A percentile compares a stretch with the other conserved stretches of the same genome.
These are phyloP conservation scores for Salix purpurea DNA, from an alignment of 345 rosid species.

Conservation along the genomic window DNA sequence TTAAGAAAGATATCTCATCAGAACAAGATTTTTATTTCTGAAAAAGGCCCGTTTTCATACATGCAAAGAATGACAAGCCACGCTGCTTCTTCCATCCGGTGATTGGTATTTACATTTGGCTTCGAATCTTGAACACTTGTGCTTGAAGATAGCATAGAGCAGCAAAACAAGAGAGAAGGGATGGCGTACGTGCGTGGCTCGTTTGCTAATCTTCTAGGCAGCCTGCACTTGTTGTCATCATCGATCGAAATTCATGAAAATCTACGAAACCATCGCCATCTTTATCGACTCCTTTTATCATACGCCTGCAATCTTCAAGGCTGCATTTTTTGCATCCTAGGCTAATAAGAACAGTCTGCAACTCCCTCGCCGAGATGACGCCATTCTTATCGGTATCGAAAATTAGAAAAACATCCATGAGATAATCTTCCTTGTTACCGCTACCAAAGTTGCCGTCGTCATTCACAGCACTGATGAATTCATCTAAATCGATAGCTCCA, in stretches of 20 bases:
- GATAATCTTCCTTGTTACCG: constrained; percentile 17
- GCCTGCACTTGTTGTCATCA: constrained; percentile 25
- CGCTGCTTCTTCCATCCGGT: not conserved
- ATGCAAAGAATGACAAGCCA: not conserved
- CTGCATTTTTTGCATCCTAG: constrained; percentile 33
- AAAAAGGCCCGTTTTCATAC: not conserved
- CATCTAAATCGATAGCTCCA: constrained; percentile 41
- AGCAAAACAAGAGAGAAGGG: not conserved
- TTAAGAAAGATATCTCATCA: not conserved
- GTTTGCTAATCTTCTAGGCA: not conserved
- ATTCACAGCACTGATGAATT: constrained; percentile 28
- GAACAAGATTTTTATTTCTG: not conserved
- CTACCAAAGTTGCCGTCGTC: not conserved
- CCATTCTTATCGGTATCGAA: constrained; percentile 43
- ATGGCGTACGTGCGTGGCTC: not conserved
- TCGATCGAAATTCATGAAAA: constrained; percentile 42
- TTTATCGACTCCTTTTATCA: constrained; percentile 45
- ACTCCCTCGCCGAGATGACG: constrained; percentile 44
- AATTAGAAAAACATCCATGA: constrained; percentile 44
- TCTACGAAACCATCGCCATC: constrained; percentile 53
- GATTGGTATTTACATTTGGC: not conserved
- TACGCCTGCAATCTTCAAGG: constrained; percentile 36
- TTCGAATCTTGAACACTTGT: not conserved
- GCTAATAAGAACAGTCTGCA: constrained; percentile 32
- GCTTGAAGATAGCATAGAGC: not conserved